Conservation (phyloP, 495 filamentous ascomycete genomes). For the Bombardia bombarda region DNA sequence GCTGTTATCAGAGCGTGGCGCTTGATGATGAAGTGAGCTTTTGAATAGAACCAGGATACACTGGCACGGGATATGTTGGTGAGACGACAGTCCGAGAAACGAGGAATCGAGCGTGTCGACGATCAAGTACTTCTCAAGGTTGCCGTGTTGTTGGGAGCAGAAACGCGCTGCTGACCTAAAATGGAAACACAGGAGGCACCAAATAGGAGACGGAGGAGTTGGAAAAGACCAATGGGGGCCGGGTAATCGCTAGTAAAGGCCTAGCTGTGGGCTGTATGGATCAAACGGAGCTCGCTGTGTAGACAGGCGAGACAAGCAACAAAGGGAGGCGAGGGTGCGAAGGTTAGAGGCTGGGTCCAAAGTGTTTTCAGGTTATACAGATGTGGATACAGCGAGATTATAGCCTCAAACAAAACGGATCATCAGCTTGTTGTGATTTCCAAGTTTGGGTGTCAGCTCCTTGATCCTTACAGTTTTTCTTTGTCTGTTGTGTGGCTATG, state of each 20-base stretch:
- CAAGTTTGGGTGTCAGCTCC: slow-evolving; percentile 2
- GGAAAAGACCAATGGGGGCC: background rate
- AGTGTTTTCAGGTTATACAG: slow-evolving; percentile 9
- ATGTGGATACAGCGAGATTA: slow-evolving; percentile 15
- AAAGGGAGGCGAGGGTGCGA: slow-evolving; percentile 14
- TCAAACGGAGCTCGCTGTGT: slow-evolving; percentile 7
- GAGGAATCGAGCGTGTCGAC: no score
- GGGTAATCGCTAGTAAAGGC: no score
- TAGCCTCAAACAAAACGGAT: slow-evolving; percentile 14
- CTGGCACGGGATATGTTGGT: no score
- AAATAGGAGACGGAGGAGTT: slow-evolving; percentile 8
- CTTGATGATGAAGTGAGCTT: no score
- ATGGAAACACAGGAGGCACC: slow-evolving; percentile 8
- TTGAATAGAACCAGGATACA: background rate
- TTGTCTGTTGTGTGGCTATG: slow-evolving; percentile 17
- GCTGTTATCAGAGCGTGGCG: background rate
- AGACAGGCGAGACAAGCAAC: slow-evolving; percentile 9
- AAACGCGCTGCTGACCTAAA: slow-evolving; percentile 12
- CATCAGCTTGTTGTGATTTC: slow-evolving; percentile 11
- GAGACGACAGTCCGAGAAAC: no score
- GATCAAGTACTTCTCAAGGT: background rate
- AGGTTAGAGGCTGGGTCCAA: slow-evolving; percentile 9
- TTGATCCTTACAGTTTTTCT: slow-evolving; percentile 10
- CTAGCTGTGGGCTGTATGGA: background rate
- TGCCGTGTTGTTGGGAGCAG: slow-evolving; percentile 4